Evolutionary conservation across 2,329 filamentous ascomycete genomes (phyloP), one percentile per base, ranked within the genome.

Genomic region (Microsporum audouinii): DNA sequence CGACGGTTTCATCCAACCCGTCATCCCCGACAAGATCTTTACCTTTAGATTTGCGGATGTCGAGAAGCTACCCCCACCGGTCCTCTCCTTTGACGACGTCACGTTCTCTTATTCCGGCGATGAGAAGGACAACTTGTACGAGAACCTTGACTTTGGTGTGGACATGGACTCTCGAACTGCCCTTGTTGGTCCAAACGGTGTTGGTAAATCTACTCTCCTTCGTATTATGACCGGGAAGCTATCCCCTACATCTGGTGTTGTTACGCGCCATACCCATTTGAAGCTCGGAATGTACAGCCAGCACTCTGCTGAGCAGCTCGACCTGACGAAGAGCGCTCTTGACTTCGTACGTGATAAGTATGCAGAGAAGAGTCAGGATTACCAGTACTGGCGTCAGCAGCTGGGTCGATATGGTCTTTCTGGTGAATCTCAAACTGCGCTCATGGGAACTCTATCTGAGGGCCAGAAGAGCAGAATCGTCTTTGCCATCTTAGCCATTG

Each of bases 201-300:
- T 94, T 73, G 94, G 94, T 71, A 99, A 99, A 87, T 97, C 94
- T 62, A 99, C 94, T 41, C 91, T 99, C 73, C 99, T 99, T 92
- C 92, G 94, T 68, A 91, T 95, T 74, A 99, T 99, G 88, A 97
- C 97, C 87, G 97, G 97, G 82, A 94, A 97, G 84, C 92, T 97
- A 60, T 91, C 86, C 36, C 88, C 94, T 51, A 96, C 89, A 49
- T 79, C 79, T 61, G 94, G 94, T 68, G 79, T 82, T 64, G 90
- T 99, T 66, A 88, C 86, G 67, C 87, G 91, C 65, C 95, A 99
- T 82, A 97, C 94, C 61, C 94, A 99, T 79, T 84, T 99, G 81
- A 99, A 97, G 84, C 86, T 99, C 64, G 94, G 94, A 73, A 82
- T 97, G 74, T 99, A 99, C 86, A 92, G 88, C 66, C 94, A 99